Evolutionary conservation across 164 flowering plant species (phyloP), one percentile per base, ranked within the genome.

Genomic region (Magnolia sinica): DNA sequence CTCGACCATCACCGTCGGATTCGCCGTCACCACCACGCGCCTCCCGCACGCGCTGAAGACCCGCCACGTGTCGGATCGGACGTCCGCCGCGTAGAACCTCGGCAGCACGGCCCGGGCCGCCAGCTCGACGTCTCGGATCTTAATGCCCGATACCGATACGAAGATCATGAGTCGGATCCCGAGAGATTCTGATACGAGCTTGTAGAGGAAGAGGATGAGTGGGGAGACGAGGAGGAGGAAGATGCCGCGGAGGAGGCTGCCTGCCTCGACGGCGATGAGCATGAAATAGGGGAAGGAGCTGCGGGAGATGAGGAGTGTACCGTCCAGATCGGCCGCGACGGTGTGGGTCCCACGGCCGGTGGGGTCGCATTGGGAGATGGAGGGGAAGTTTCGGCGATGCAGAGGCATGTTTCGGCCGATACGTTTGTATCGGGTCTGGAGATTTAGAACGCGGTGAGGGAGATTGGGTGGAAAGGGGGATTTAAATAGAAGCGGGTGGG

Each of bases 251-350:
- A 93, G 70, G 64, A 92, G 83, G 82, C 98, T 93, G 0, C 98
- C 98, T 79, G 98, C 97, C 73, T 95, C 98, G 23, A 93, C 73
- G 50, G 98, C 98, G 8, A 95, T 85, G 13, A 95, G 95, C 91
- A 95, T 87, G 90, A 88, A 95, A 87, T 95, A 93, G 2, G 98
- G 97, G 83, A 93, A 88, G 1, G 98, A 88, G 77, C 89, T 88
- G 18, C 91, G 63, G 14, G 91, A 87, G 69, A 86, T 68, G 8
- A 95, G 88, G 18, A 95, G 87, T 11, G 98, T 93, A 8, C 98
- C 98, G 72, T 95, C 97, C 18, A 95, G 91, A 74, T 95, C 98
- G 8, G 98, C 98, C 0, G 98, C 98, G 20, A 93, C 16, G 89
- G 87, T 14, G 76, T 75, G 66, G 59, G 52, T 52, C 64, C 74